Evolutionary conservation across 2,329 filamentous ascomycete species (phyloP).

Genomic region (Scytalidium lignicola): DNA sequence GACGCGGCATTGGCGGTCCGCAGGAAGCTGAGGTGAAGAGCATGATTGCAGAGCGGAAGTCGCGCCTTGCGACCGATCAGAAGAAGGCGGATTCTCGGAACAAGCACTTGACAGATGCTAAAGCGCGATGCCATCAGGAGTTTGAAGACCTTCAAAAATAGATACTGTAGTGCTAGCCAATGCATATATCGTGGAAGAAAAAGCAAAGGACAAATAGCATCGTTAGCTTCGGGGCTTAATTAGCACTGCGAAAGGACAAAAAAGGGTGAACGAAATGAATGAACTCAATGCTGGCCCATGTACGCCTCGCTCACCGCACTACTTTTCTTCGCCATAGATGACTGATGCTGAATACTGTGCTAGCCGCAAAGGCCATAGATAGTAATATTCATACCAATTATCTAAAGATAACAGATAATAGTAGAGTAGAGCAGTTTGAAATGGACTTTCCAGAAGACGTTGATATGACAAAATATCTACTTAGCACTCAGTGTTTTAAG

Average conservation of each 20-base stretch:
- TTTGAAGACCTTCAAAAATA: neutral
- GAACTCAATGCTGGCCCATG: too few relatives aligned
- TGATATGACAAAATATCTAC: too few relatives aligned
- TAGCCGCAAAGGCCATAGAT: too few relatives aligned
- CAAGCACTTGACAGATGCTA: neutral
- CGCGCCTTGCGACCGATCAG: neutral
- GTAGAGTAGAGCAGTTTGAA: too few relatives aligned
- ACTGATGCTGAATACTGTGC: too few relatives aligned
- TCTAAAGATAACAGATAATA: too few relatives aligned
- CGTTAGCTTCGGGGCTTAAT: neutral
- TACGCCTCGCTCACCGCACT: too few relatives aligned
- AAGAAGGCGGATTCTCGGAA: neutral
- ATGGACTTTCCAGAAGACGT: too few relatives aligned
- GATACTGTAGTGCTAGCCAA: neutral
- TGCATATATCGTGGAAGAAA: neutral
- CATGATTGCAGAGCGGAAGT: conserved; percentile 1
- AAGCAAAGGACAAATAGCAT: neutral
- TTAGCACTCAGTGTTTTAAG: too few relatives aligned
- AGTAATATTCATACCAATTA: too few relatives aligned
- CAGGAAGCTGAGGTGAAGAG: conserved; percentile 2
- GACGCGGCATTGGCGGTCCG: conserved; percentile 3
- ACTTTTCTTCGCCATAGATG: too few relatives aligned
- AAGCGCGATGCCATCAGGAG: neutral
- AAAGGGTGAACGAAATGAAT: too few relatives aligned
- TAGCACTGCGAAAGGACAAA: neutral